Percentiles rank a stretch among this genome's conserved stretches.
Evolutionary conservation across 2,329 filamentous ascomycete genomes (phyloP).

Genomic region (Cladorrhinum sp.): DNA sequence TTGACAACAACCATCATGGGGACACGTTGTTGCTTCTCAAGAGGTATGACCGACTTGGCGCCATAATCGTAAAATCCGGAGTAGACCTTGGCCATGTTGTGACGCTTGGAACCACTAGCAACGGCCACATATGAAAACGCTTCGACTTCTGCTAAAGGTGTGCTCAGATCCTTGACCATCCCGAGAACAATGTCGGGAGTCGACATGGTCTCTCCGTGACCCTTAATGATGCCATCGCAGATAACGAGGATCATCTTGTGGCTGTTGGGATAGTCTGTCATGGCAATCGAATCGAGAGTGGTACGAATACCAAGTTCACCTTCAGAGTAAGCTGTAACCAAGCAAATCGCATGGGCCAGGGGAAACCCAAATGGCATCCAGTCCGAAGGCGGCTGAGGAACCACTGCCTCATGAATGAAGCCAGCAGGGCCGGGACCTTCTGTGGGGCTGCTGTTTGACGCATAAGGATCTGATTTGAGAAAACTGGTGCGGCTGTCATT

Average conservation of each 20-base stretch:
- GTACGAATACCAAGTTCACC: constrained; percentile 89
- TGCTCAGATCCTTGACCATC: constrained; percentile 92
- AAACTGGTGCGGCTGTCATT: constrained; percentile 65
- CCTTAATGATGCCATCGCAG: constrained; percentile 97
- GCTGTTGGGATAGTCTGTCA: constrained; percentile 98
- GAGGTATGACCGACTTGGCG: constrained; percentile 69
- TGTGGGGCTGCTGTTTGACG: constrained; percentile 50
- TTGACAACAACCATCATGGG: constrained; percentile 98
- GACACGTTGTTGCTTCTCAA: constrained; percentile 89
- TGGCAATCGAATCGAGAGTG: constrained; percentile 92
- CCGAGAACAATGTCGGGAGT: constrained; percentile 86
- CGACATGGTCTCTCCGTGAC: constrained; percentile 78
- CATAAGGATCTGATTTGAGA: constrained; percentile 57
- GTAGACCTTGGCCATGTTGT: constrained; percentile 99
- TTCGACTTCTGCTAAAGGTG: constrained; percentile 76
- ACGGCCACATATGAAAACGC: constrained; percentile 96
- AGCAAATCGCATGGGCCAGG: constrained; percentile 85
- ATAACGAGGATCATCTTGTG: constrained; percentile 96
- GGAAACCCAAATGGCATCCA: constrained; percentile 98
- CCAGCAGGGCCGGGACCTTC: constrained; percentile 80
- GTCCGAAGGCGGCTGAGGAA: constrained; percentile 92
- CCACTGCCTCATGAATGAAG: constrained; percentile 95
- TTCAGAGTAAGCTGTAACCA: constrained; percentile 97
- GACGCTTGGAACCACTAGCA: constrained; percentile 89
- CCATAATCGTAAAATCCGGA: constrained; percentile 98